Base-by-base conservation (phyloP, 2,329 filamentous ascomycete genomes). In the Exophiala spinifera region DNA sequence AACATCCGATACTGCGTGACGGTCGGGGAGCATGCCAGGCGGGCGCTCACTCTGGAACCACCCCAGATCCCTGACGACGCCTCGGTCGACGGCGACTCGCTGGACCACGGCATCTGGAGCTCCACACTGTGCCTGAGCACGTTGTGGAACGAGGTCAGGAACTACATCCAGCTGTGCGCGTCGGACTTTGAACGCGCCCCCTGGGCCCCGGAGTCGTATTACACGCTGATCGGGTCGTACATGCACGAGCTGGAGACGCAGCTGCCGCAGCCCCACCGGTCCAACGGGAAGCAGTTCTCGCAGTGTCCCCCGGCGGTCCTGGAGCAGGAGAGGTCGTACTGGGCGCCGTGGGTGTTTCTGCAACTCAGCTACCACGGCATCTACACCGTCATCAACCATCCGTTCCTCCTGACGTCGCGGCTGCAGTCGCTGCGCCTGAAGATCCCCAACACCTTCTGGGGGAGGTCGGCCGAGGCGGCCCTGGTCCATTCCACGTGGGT, bases 371-470 rank as follows among this genome's bases (percentile, higher is more conserved):
- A 69, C 49, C 66, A 69, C 19, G 61, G 64, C 3, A 65, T 69
- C 19, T 66, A 67, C 49, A 66, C 60, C 40, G 58, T 68, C 15
- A 53, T 69, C 4, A 69, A 69, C 21, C 67, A 69, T 42, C 67
- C 67, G 6, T 69, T 69, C 19, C 36, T 60, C n/a, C 49, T 55
- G 17, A 51, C 56, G 13, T 52, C 46, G 21, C 43, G 57, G 8
- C 46, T 48, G 20, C 51, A 51, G 17, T 53, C 53, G 3, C 25
- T 46, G 1, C 49, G 64, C 44, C 63, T 79, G 23, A 74, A 74
- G 0, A 79, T 79, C 4, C 78, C 78, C 0, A 80, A 80, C 51
- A 78, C 76, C 0, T 81, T 81, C 52, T 81, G 78, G 78, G 69
- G 76, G 37, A 65, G 76, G 2, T 79, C 77, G 0, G 79, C 76